Evolutionary conservation across 2,329 filamentous ascomycete species (phyloP).

Genomic region (Trichoderma sp.): DNA sequence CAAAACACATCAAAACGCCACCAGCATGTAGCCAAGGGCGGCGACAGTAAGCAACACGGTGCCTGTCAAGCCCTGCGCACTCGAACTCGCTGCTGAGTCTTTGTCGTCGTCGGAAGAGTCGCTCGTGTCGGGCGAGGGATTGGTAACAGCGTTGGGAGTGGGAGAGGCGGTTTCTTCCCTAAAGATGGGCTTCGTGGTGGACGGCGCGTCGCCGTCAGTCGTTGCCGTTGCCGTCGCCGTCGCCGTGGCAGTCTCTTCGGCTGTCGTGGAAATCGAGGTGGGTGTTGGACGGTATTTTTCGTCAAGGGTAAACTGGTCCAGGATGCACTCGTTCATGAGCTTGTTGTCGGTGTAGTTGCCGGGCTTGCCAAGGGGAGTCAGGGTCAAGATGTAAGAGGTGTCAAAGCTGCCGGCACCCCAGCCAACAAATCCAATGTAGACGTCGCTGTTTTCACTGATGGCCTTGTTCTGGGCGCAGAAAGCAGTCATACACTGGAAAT

Average conservation of each 20-base stretch:
- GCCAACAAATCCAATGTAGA: conserved; percentile 50
- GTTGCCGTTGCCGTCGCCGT: not conserved
- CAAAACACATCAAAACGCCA: not conserved
- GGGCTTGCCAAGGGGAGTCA: conserved; percentile 43
- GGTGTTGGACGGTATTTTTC: conserved; percentile 15
- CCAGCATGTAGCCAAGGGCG: conserved; percentile 16
- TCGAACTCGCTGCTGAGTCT: not conserved
- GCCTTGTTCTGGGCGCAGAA: conserved; percentile 53
- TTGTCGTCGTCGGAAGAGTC: conserved; percentile 11
- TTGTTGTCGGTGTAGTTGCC: conserved; percentile 43
- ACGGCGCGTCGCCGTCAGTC: not conserved
- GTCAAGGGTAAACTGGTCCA: conserved; percentile 41
- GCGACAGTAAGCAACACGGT: conserved; percentile 6
- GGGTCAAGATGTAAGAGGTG: conserved; percentile 45
- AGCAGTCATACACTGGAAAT: conserved; percentile 43
- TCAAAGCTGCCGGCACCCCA: conserved; percentile 52
- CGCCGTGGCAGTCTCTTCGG: not conserved
- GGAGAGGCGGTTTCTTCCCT: conserved; percentile 1
- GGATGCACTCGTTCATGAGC: conserved; percentile 48
- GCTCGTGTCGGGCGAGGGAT: conserved; percentile 11
- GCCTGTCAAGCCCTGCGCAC: conserved; percentile 6
- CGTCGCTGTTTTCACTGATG: conserved; percentile 51
- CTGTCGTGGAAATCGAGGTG: conserved; percentile 11
- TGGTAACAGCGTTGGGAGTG: not conserved
- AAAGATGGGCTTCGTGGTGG: conserved; percentile 15